These are phyloP conservation scores for Pachysandra terminalis DNA, from an alignment of 164 flowering plant species.

Conservation along the genomic window DNA sequence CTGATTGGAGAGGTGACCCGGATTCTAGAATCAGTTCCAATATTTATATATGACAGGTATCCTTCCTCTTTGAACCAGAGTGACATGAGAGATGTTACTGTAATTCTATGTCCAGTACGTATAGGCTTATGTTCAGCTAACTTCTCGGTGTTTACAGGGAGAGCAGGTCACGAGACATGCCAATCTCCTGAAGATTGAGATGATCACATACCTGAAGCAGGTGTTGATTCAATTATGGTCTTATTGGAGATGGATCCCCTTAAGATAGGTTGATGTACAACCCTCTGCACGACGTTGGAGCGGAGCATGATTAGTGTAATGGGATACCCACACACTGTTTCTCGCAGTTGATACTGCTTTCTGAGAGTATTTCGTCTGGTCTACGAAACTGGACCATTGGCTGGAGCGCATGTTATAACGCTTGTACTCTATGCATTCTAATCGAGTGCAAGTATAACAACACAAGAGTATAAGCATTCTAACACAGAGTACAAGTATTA, in stretches of 20 bases:
- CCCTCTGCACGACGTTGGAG: too few relatives aligned
- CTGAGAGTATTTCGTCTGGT: too few relatives aligned
- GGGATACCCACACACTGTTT: not conserved
- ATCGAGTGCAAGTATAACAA: too few relatives aligned
- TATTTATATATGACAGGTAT: conserved; percentile 39
- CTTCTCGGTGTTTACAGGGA: too few relatives aligned
- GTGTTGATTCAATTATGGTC: not conserved
- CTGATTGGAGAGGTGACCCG: conserved; percentile 46
- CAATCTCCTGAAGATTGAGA: conserved; percentile 63
- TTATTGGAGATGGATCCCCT: not conserved
- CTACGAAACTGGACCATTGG: too few relatives aligned
- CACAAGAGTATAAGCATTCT: too few relatives aligned
- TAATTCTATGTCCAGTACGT: too few relatives aligned
- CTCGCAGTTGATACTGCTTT: not conserved
- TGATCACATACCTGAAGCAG: conserved; percentile 26
- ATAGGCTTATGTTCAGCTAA: too few relatives aligned
- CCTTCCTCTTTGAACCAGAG: not conserved
- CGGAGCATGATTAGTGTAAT: too few relatives aligned
- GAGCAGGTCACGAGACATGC: conserved; percentile 30
- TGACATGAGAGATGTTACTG: not conserved
- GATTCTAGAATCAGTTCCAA: conserved; percentile 34
- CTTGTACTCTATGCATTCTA: too few relatives aligned
- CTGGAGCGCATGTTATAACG: too few relatives aligned
- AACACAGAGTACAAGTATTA: too few relatives aligned
- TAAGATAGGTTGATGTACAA: not conserved